phyloP scores from a whole-genome alignment of 2,329 filamentous ascomycete species.

The Gnomoniopsis smithogilvyi region DNA sequence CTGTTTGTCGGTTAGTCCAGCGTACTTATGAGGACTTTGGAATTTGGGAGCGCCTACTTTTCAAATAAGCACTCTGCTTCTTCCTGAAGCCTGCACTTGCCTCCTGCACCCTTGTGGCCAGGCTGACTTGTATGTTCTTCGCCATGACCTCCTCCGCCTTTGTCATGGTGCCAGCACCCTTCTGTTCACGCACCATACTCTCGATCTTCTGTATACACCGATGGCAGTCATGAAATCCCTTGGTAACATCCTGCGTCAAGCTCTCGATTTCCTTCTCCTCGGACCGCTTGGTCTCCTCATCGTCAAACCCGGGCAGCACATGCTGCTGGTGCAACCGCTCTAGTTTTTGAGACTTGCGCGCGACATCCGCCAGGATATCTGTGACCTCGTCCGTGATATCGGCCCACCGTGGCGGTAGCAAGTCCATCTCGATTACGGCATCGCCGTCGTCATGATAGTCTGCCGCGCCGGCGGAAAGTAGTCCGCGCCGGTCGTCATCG shows the following conservation, averaged over 20 bases:
- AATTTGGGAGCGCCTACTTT: conserved; percentile 56
- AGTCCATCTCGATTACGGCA: conserved; percentile 96
- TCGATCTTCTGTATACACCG: conserved; percentile 85
- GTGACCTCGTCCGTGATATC: conserved; percentile 93
- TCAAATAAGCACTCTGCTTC: conserved; percentile 94
- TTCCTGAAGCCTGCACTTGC: conserved; percentile 90
- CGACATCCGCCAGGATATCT: conserved; percentile 75
- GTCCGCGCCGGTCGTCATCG: conserved; percentile 61
- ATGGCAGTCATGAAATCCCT: conserved; percentile 86
- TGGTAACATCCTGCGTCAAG: conserved; percentile 86
- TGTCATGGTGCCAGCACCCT: conserved; percentile 67
- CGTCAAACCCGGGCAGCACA: conserved; percentile 92
- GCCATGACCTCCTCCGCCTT: conserved; percentile 93
- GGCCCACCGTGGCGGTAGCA: conserved; percentile 91
- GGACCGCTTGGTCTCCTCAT: conserved; percentile 80
- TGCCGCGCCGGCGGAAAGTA: conserved; percentile 77
- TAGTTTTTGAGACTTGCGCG: conserved; percentile 76
- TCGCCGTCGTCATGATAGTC: conserved; percentile 84
- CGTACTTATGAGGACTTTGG: not conserved
- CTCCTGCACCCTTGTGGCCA: conserved; percentile 86
- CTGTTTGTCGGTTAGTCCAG: conserved; percentile 40
- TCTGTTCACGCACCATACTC: conserved; percentile 78
- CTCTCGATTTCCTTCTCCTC: conserved; percentile 90
- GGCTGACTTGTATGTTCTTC: conserved; percentile 87
- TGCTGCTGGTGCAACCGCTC: conserved; percentile 97